Evolutionary conservation across 495 filamentous ascomycete species (phyloP), one percentile per base, ranked within the genome.

Genomic region (Rostrohypoxylon terebratum): DNA sequence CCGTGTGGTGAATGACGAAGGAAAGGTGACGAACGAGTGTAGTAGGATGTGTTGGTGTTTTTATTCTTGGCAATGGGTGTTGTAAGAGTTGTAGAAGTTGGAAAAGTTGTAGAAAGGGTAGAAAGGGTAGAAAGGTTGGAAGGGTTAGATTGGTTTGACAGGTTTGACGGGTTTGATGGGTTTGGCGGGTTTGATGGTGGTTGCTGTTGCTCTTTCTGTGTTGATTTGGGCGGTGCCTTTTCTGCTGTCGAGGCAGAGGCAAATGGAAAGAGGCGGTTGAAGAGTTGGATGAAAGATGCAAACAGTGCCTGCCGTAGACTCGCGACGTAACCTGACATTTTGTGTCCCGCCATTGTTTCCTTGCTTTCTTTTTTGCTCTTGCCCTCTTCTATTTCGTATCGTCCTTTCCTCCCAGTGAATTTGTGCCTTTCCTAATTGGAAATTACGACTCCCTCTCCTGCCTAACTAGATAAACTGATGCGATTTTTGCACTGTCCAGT

Each of bases 291-390:
- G 67, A 78, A 77, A 70, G 74, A 71, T 64, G 76, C 76, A 78
- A 78, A 78, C 76, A 78, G 66, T 33, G 60, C 74, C 68, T 75
- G 68, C 76, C 76, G 77, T 64, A 78, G 40, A 67, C 58, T 77
- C 74, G 63, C 66, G 23, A 71, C 73, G 76, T 78, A 78, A 78
- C 76, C 68, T 71, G 72, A 77, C 50, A 75, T 73, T 73, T 77
- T 75, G 74, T 74, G 76, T 75, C 74, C 74, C 76, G 74, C 74
- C 76, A 78, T 78, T 73, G 50, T 72, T 70, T 66, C 53, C 66
- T 57, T 21, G 23, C 53, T 73, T 47, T 45, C 47, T 54, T 64
- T 40, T 66, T 66, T 65, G 31, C 21, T 48, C 57, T 51, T 34
- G 48, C 23, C 4, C 38, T 55, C 25, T 68, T 45, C 38, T 53